A percentile compares a stretch with the other conserved stretches of the same genome.
These are phyloP conservation scores for Xanthoceras sorbifolium DNA, from an alignment of 345 rosid species.

Conservation along the genomic window DNA sequence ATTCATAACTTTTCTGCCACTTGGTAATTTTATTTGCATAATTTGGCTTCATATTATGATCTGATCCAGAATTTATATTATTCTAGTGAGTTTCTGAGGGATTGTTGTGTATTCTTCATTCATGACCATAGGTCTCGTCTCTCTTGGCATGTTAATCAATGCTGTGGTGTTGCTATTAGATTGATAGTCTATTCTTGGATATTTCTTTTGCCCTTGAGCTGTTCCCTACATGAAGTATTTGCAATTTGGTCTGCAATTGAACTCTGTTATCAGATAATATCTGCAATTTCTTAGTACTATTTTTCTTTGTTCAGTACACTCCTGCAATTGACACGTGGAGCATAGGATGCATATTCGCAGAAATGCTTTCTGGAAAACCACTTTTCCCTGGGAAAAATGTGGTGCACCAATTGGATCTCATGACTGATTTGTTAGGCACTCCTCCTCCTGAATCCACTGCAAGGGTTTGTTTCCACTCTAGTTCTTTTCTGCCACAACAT, in stretches of 20 bases:
- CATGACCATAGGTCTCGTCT: background rate
- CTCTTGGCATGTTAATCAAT: background rate
- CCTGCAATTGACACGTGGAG: constrained; percentile 99
- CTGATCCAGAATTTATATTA: background rate
- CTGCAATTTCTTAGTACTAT: constrained; percentile 10
- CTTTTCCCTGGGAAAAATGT: constrained; percentile 96
- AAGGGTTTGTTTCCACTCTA: constrained; percentile 53
- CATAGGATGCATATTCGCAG: constrained; percentile 98
- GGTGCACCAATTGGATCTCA: constrained; percentile 93
- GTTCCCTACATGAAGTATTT: background rate
- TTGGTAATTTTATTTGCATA: background rate
- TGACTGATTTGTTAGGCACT: constrained; percentile 96
- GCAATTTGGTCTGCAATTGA: background rate
- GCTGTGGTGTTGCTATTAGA: constrained; percentile 3
- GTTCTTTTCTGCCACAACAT: constrained; percentile 11
- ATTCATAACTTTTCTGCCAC: background rate
- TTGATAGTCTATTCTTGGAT: background rate
- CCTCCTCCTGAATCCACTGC: constrained; percentile 76
- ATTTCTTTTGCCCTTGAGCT: background rate
- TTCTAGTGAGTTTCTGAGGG: background rate
- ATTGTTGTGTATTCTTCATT: background rate
- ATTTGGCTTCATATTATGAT: background rate
- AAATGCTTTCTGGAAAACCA: constrained; percentile 93
- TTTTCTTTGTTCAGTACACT: constrained; percentile 61
- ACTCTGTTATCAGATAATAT: constrained; percentile 8